Base-by-base conservation (phyloP, 257 asterid species). In the Przewalskia tangutica region DNA sequence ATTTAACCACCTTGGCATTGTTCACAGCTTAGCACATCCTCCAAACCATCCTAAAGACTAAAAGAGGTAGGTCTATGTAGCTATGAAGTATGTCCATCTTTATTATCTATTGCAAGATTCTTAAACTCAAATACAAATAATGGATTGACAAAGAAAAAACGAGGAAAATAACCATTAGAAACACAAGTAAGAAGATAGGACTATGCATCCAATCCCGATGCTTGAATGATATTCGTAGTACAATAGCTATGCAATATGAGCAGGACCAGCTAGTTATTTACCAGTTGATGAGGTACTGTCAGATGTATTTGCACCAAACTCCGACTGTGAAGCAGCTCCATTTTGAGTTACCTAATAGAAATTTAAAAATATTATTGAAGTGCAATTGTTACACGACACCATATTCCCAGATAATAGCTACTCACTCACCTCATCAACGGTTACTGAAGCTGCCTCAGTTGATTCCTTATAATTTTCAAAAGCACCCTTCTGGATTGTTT, bases 381-480 rank as follows among this genome's bases (percentile, higher is more conserved):
- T 34, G 62, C 11, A 71, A 81, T 40, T 60, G 78, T 54, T 73
- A 68, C 36, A 48, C 27, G 62, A 36, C 14, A 73, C 77, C 79
- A 63, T 42, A 50, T 8, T 58, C 60, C 46, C 56, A 20, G 48
- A 67, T 51, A 11, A 83, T 20, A 65, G 75, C 54, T 79, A 86
- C 90, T 87, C 81, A 91, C 98, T 65, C 87, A 66, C 83, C 84
- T 86, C 83, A 81, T 83, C 77, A 82, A 59, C 81, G 68, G 85
- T 82, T 20, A 82, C 16, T 6, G 95, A 81, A 55, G 87, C 93
- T 20, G 87, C 70, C 86, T 86, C 87, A 63, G 65, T 59, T 58
- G 95, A 85, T 62, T 96, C 98, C 85, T 89, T 82, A 86, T 84
- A 96, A 83, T 84, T 88, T 82, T 93, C 98, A 58, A 93, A 94